Base-by-base conservation (phyloP, 2,329 filamentous ascomycete species). In the Aspergillus sp. region DNA sequence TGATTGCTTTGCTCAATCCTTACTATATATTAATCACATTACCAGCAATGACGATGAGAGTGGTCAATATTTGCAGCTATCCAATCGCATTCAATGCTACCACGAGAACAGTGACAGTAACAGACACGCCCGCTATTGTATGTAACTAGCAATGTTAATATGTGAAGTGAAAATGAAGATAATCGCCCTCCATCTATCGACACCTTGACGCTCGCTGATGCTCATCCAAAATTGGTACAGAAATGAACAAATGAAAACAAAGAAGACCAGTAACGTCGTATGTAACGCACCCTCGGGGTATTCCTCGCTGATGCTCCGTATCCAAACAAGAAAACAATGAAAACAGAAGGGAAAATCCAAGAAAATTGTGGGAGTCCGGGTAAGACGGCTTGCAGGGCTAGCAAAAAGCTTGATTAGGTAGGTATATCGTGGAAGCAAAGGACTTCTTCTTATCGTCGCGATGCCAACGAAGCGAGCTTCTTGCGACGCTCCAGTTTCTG, bases 401-500 rank as follows among this genome's bases (percentile, higher is more conserved):
- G 39, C n/a, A 19, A 44, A 32, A 25, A 15, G 36, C 17, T 49
- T 42, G 30, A 48, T 19, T 21, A 27, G n/a, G 17, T 42, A 13
- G 44, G 19, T 30, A 38, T 17, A 8, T 41, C 39, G 30, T 19
- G 13, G 41, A 36, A 47, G 39, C 52, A 38, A 10, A 10, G 21
- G n/a, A 19, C 17, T 50, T 11, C 48, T 70, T 62, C 75, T 27
- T 70, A 72, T 62, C 69, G 71, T 57, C 70, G 72, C 32, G 73
- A 69, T 19, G 77, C 78, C 60, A 81, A 68, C 52, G 69, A 69
- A 53, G 69, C 66, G 58, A 81, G 66, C 62, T 73, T 80, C 66
- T 74, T 76, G 66, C 75, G 79, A 48, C 79, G 74, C 48, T 80
- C 79, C 63, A 80, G 60, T 65, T 83, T 83, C 61, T 77, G 77